Percentiles rank a stretch among this genome's conserved stretches.
These are phyloP conservation scores for Geranomyces michiganensis DNA, from an alignment of 192 early-diverging fungal genomes.

Conservation along the genomic window DNA sequence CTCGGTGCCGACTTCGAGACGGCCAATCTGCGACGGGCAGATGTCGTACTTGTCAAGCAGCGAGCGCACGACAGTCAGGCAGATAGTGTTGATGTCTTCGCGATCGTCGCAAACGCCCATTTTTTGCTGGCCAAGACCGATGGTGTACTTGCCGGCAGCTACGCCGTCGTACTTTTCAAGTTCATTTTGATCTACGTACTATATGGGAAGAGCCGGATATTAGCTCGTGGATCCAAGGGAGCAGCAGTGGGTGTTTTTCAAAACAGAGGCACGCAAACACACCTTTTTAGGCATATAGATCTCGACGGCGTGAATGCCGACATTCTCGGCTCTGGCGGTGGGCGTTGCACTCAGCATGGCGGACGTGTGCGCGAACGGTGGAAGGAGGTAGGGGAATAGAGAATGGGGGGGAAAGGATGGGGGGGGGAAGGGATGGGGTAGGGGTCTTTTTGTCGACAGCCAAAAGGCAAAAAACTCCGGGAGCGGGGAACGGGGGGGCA, in stretches of 20 bases:
- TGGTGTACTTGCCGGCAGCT: slow-evolving; percentile 96
- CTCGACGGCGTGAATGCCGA: slow-evolving; percentile 56
- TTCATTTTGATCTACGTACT: slow-evolving; percentile 56
- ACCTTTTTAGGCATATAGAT: slow-evolving; percentile 61
- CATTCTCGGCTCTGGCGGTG: slow-evolving; percentile 30
- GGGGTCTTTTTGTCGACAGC: no score
- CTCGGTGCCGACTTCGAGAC: slow-evolving; percentile 97
- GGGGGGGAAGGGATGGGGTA: no score
- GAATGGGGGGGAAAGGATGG: not conserved
- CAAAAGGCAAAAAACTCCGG: no score
- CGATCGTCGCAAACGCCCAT: slow-evolving; percentile 97
- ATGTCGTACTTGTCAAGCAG: slow-evolving; percentile 94
- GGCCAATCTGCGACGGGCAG: slow-evolving; percentile 82
- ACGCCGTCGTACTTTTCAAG: slow-evolving; percentile 89
- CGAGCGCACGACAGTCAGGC: slow-evolving; percentile 84
- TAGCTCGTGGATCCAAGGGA: no score
- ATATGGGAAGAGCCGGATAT: slow-evolving; percentile 6
- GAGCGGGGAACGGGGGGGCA: no score
- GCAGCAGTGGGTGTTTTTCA: not conserved
- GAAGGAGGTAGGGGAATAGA: not conserved
- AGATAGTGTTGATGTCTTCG: slow-evolving; percentile 91
- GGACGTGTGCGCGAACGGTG: not conserved
- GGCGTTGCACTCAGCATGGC: slow-evolving; percentile 12
- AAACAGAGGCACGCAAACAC: not conserved
- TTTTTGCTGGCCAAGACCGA: slow-evolving; percentile 92